phyloP scores from a whole-genome alignment of 805 yeast genomes.

The Wickerhamomyces hampshirensis region DNA sequence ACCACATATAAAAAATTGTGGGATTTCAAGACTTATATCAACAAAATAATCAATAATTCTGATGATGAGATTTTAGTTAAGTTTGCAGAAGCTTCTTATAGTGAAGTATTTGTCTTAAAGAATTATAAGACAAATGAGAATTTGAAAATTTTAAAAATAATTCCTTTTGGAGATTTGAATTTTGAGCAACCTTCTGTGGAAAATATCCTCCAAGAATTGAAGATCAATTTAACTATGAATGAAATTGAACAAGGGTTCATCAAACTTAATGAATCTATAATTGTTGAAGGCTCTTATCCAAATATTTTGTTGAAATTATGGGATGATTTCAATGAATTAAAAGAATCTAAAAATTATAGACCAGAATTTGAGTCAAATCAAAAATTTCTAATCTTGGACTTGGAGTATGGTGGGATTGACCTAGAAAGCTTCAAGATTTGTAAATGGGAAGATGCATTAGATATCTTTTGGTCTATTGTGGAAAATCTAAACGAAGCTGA shows the following conservation, averaged over 20 bases:
- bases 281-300: conserved; percentile 45
- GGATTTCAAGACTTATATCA: conserved; percentile 26
- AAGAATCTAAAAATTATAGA: conserved; percentile 30
- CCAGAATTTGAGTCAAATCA: conserved; percentile 33
- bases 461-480: conserved; percentile 51
- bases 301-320: conserved; percentile 35
- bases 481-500: conserved; percentile 50
- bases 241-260: conserved; percentile 38
- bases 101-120: conserved; percentile 37
- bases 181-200: conserved; percentile 36
- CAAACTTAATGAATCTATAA: conserved; percentile 35
- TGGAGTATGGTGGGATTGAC: conserved; percentile 39
- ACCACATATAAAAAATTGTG: conserved; percentile 30
- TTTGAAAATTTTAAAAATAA: conserved; percentile 39
- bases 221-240: conserved; percentile 37
- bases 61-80: conserved; percentile 29
- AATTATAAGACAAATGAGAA: conserved; percentile 21
- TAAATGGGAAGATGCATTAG: conserved; percentile 34
- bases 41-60: conserved; percentile 28
- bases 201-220: conserved; percentile 43
- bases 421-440: conserved; percentile 38
- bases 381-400: conserved; percentile 30
- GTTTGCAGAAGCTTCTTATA: conserved; percentile 42
- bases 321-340: conserved; percentile 34
- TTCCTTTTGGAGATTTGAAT: conserved; percentile 46